These are phyloP conservation scores for Hymenoscyphus infarciens DNA, from an alignment of 2,329 filamentous ascomycete genomes.

Conservation along the genomic window DNA sequence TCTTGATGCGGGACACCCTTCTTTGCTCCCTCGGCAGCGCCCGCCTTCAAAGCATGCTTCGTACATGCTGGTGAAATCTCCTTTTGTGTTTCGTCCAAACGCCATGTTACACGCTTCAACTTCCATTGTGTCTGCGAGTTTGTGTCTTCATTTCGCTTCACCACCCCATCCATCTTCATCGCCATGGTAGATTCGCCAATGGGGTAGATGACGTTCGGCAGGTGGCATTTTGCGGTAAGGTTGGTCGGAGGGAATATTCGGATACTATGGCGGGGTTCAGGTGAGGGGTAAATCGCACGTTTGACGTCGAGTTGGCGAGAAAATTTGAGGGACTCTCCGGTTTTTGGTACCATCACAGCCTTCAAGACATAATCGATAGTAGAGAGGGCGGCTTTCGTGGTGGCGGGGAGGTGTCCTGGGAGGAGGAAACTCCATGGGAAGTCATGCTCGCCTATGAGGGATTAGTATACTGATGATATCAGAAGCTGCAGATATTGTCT, in stretches of 20 bases:
- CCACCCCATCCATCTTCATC: slow-evolving; percentile 82
- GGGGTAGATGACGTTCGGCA: slow-evolving; percentile 80
- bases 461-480: slow-evolving; percentile 16
- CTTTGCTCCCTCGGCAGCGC: slow-evolving; percentile 35
- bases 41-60: slow-evolving; percentile 64
- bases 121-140: slow-evolving; percentile 79
- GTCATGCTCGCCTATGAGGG: slow-evolving; percentile 57
- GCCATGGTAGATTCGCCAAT: slow-evolving; percentile 76
- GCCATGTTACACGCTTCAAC: slow-evolving; percentile 87
- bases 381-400: slow-evolving; percentile 69
- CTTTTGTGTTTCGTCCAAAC: slow-evolving; percentile 82
- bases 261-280: slow-evolving; percentile 80
- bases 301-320: slow-evolving; percentile 68
- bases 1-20: slow-evolving; percentile 75
- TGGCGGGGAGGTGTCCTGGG: slow-evolving; percentile 79
- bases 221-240: slow-evolving; percentile 79
- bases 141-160: slow-evolving; percentile 62
- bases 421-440: slow-evolving; percentile 90
- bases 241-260: slow-evolving; percentile 96
- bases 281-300: slow-evolving; percentile 70
- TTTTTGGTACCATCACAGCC: slow-evolving; percentile 60
- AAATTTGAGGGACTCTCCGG: slow-evolving; percentile 61
- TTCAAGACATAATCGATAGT: slow-evolving; percentile 76
- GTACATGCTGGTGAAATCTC: slow-evolving; percentile 75
- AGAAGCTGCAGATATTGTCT: slow-evolving; percentile 20